Evolutionary conservation across 2,329 filamentous ascomycete species (phyloP).

Genomic region (Xylaria arbuscula): DNA sequence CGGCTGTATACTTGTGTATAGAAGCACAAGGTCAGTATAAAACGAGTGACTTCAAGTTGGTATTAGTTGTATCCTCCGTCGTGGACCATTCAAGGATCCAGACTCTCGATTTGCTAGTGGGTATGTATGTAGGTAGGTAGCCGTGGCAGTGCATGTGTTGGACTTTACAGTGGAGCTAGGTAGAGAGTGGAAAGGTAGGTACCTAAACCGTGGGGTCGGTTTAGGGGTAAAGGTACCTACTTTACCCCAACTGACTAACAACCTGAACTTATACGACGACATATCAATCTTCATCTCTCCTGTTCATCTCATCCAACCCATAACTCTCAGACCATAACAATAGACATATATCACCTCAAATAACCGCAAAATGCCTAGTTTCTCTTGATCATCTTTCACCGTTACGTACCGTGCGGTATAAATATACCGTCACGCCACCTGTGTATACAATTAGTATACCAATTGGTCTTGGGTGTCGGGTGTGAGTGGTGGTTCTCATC

Average conservation of each 20-base stretch:
- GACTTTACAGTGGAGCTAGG: too few relatives aligned
- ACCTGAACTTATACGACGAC: too few relatives aligned
- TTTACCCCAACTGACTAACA: too few relatives aligned
- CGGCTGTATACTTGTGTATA: not conserved
- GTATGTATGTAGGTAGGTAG: not conserved
- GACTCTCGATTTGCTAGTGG: not conserved
- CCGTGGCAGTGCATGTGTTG: not conserved
- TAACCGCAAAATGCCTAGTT: not conserved
- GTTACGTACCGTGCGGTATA: not conserved
- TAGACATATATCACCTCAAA: not conserved
- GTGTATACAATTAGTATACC: not conserved
- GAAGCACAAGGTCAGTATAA: slow-evolving; percentile 13
- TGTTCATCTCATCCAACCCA: not conserved
- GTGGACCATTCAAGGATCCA: not conserved
- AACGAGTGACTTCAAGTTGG: slow-evolving; percentile 18
- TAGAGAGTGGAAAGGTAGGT: too few relatives aligned
- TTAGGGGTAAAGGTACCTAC: too few relatives aligned
- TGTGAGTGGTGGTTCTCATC: not conserved
- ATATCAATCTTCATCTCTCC: too few relatives aligned
- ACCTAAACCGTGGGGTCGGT: too few relatives aligned
- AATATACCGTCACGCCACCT: not conserved
- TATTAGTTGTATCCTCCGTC: not conserved
- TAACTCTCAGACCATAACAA: not conserved
- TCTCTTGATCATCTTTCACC: not conserved
- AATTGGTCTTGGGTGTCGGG: not conserved